A percentile compares a stretch with the other conserved stretches of the same genome.
Conservation (phyloP, 257 asterid genomes). For the Capsicum chinense region DNA sequence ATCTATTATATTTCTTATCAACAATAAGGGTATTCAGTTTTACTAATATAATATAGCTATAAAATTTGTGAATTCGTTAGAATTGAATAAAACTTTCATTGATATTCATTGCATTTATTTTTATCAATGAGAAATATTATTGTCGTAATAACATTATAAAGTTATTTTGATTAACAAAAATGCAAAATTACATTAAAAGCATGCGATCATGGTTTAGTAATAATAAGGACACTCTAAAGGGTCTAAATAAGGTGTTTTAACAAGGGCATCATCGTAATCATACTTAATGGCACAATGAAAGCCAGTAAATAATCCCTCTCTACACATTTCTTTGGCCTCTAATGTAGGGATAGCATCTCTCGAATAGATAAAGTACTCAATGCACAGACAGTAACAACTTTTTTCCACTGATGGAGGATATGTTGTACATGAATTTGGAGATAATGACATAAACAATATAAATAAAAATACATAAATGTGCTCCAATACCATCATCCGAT, state of each 20-base stretch:
- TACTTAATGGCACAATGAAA: background rate
- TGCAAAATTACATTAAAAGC: background rate
- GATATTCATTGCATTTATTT: too few relatives aligned
- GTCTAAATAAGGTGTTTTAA: background rate
- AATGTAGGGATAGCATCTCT: background rate
- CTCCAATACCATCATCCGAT: background rate
- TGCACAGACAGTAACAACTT: background rate
- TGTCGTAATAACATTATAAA: too few relatives aligned
- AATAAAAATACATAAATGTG: background rate
- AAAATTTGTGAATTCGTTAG: too few relatives aligned
- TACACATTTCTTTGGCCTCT: background rate
- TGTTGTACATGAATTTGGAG: background rate
- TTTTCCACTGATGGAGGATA: background rate
- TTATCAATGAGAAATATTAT: too few relatives aligned
- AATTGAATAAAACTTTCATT: background rate
- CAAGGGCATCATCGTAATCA: background rate
- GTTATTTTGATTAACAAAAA: background rate
- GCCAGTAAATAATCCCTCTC: background rate
- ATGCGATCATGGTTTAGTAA: background rate
- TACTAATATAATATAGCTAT: too few relatives aligned
- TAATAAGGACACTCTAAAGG: background rate
- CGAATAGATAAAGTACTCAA: background rate
- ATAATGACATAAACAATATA: background rate
- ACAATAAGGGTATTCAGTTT: too few relatives aligned
- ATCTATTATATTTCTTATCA: too few relatives aligned